phyloP scores from a whole-genome alignment of 345 rosid genomes.

The Sapria himalayana region DNA sequence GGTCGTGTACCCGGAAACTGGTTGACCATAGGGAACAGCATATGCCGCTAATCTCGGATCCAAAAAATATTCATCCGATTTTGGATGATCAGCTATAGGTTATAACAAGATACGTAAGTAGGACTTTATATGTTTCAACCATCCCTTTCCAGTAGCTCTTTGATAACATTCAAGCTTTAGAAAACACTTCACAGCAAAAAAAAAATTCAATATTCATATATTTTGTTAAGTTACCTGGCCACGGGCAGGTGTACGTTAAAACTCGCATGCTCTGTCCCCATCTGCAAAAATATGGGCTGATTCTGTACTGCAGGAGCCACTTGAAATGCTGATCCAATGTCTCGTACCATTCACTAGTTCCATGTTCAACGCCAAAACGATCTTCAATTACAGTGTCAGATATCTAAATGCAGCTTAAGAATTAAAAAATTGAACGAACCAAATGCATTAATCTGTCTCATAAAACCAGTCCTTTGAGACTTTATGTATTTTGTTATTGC shows the following conservation, averaged over 20 bases:
- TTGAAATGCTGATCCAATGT: constrained; percentile 67
- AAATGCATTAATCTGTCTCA: no score
- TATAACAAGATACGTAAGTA: constrained; percentile 6
- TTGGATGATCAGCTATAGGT: constrained; percentile 78
- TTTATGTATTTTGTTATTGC: no score
- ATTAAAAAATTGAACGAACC: no score
- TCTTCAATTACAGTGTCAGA: constrained; percentile 97
- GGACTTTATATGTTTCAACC: no score
- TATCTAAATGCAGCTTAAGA: constrained; percentile 27
- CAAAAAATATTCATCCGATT: constrained; percentile 66
- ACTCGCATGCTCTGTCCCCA: constrained; percentile 96
- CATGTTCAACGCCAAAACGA: constrained; percentile 74
- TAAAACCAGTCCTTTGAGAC: no score
- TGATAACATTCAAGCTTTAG: no score
- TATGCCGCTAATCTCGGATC: constrained; percentile 87
- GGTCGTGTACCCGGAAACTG: not conserved
- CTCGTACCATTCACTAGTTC: constrained; percentile 64
- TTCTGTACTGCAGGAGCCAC: constrained; percentile 87
- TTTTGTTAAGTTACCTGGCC: constrained; percentile 51
- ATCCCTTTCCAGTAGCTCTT: no score
- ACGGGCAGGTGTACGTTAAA: constrained; percentile 82
- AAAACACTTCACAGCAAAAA: no score
- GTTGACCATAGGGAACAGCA: not conserved
- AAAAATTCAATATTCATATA: constrained; percentile 1
- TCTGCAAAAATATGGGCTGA: constrained; percentile 85